Evolutionary conservation across 768 basidiomycete genomes (phyloP).

Genomic region (Xerocomellus intermedius): DNA sequence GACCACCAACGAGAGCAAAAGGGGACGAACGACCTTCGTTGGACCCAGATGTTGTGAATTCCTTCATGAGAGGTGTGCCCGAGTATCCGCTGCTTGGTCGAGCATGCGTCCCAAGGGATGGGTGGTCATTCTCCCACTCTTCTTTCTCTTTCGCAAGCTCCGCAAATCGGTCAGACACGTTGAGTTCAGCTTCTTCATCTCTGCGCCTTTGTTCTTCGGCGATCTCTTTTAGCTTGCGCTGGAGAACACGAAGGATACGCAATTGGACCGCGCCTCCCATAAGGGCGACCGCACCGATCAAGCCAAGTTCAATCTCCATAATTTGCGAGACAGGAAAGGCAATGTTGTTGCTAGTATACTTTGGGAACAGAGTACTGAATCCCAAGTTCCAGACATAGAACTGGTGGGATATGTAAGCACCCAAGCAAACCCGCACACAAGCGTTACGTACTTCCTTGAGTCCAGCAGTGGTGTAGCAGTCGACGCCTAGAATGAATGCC

Average conservation of each 20-base stretch:
- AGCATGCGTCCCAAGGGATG: conserved; percentile 56
- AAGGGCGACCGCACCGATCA: conserved; percentile 78
- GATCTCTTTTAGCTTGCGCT: conserved; percentile 77
- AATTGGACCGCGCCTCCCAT: conserved; percentile 91
- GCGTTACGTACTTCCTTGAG: conserved; percentile 75
- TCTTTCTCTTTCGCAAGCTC: conserved; percentile 66
- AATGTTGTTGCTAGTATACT: conserved; percentile 63
- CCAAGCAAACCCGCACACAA: background rate
- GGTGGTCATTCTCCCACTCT: conserved; percentile 88
- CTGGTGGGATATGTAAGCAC: conserved; percentile 39
- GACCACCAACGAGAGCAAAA: conserved; percentile 50
- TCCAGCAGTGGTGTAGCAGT: conserved; percentile 89
- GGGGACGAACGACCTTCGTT: conserved; percentile 42
- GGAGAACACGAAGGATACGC: conserved; percentile 77
- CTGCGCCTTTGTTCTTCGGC: conserved; percentile 67
- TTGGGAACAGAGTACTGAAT: conserved; percentile 76
- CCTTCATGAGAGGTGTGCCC: conserved; percentile 64
- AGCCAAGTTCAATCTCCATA: conserved; percentile 91
- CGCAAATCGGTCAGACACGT: conserved; percentile 68
- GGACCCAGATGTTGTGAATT: conserved; percentile 51
- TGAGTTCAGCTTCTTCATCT: conserved; percentile 73
- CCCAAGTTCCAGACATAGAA: conserved; percentile 97
- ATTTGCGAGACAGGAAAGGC: conserved; percentile 83
- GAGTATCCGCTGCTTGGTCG: conserved; percentile 65
- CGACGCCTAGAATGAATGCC: conserved; percentile 88